A percentile compares a stretch with the other conserved stretches of the same genome.
These are phyloP conservation scores for Vairimorpha necatrix DNA, from an alignment of 371 early-diverging fungal species.

Conservation along the genomic window DNA sequence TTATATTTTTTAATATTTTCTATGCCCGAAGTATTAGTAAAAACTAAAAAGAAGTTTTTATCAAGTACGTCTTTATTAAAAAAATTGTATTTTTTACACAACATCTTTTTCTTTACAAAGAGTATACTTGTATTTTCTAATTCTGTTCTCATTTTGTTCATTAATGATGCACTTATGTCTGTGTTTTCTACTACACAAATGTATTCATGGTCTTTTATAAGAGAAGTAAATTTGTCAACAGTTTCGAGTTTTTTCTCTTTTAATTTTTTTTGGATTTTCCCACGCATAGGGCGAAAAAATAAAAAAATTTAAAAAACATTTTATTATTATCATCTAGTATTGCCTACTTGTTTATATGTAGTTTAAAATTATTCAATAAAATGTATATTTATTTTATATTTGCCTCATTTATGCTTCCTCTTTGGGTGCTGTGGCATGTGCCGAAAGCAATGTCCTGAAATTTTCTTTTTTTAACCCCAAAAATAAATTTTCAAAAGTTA, in stretches of 20 bases:
- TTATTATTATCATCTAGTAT: too few relatives aligned
- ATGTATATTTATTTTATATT: too few relatives aligned
- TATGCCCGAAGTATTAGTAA: slow-evolving; percentile 10
- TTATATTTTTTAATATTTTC: slow-evolving; percentile 24
- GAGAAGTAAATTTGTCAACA: neutral
- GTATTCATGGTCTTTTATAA: neutral
- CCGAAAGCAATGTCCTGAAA: too few relatives aligned
- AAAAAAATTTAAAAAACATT: neutral
- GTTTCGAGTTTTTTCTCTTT: neutral
- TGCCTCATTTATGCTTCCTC: too few relatives aligned
- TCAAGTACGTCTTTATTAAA: neutral
- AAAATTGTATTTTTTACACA: slow-evolving; percentile 16
- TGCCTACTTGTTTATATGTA: too few relatives aligned
- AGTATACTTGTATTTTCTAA: slow-evolving; percentile 11
- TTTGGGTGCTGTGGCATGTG: too few relatives aligned
- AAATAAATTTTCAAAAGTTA: too few relatives aligned
- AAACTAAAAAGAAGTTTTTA: slow-evolving; percentile 22
- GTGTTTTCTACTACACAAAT: slow-evolving; percentile 17
- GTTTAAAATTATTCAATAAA: too few relatives aligned
- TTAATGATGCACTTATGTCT: neutral
- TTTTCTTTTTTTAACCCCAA: too few relatives aligned
- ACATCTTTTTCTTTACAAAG: slow-evolving; percentile 30
- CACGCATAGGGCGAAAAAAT: neutral
- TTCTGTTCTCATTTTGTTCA: slow-evolving; percentile 29
- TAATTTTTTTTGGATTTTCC: neutral